Percentiles rank a stretch among this genome's conserved stretches.
Conservation (phyloP, 2,329 filamentous ascomycete species). For the Orbilia quercus region DNA sequence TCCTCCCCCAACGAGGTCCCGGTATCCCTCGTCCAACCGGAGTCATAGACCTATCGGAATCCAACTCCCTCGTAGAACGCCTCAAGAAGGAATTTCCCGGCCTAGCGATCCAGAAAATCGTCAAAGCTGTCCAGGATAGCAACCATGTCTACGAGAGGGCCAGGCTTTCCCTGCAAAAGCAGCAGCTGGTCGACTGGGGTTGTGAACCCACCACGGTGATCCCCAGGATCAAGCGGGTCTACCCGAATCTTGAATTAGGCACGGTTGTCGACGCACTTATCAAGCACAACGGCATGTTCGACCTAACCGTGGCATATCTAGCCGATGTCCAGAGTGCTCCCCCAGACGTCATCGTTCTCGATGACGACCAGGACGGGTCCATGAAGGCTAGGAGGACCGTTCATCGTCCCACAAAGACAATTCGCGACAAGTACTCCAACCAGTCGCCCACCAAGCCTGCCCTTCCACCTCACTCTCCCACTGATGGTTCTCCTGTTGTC, state of each 20-base stretch:
- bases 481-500: slow-evolving; percentile 61
- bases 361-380: slow-evolving; percentile 60
- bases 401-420: slow-evolving; percentile 47
- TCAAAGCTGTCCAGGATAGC: slow-evolving; percentile 46
- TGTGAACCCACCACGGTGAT: slow-evolving; percentile 26
- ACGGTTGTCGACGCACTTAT: slow-evolving; percentile 42
- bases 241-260: slow-evolving; percentile 33
- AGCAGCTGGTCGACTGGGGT: slow-evolving; percentile 37
- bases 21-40: slow-evolving; percentile 23
- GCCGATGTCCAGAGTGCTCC: slow-evolving; percentile 57
- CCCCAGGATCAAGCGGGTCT: slow-evolving; percentile 41
- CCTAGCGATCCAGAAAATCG: slow-evolving; percentile 34
- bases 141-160: slow-evolving; percentile 44
- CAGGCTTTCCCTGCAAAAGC: slow-evolving; percentile 39
- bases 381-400: slow-evolving; percentile 35
- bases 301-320: slow-evolving; percentile 60
- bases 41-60: slow-evolving; percentile 45
- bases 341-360: slow-evolving; percentile 57
- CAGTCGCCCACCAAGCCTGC: slow-evolving; percentile 38
- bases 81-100: slow-evolving; percentile 39
- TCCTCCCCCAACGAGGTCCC: slow-evolving; percentile 20
- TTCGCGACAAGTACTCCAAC: slow-evolving; percentile 55
- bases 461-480: slow-evolving; percentile 50
- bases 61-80: slow-evolving; percentile 19
- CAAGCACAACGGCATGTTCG: slow-evolving; percentile 57